These are phyloP conservation scores for Xerophyta viscosa DNA, from an alignment of 106 monocot genomes.

Conservation along the genomic window DNA sequence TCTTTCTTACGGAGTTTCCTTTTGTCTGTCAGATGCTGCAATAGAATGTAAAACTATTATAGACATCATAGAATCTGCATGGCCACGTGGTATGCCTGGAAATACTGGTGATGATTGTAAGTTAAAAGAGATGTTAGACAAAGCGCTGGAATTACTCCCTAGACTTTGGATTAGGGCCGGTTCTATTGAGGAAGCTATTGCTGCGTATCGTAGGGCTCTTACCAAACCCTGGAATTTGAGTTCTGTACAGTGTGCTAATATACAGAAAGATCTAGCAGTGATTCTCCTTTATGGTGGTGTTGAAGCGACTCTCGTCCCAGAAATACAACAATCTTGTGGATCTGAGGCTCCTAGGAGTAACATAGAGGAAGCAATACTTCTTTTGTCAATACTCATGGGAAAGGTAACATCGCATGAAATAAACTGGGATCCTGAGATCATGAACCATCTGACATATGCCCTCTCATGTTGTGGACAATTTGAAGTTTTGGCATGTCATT, in stretches of 20 bases:
- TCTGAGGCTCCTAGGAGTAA: slow-evolving; percentile 23
- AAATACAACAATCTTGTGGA: slow-evolving; percentile 26
- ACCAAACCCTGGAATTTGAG: slow-evolving; percentile 70
- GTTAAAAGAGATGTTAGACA: slow-evolving; percentile 66
- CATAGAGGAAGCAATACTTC: slow-evolving; percentile 71
- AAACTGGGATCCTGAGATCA: slow-evolving; percentile 67
- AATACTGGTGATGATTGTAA: slow-evolving; percentile 34
- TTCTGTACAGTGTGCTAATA: slow-evolving; percentile 26
- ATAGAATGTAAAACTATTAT: slow-evolving; percentile 62
- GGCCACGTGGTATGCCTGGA: slow-evolving; percentile 50
- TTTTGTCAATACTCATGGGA: slow-evolving; percentile 50
- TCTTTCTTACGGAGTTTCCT: no score
- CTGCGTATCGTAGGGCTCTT: slow-evolving; percentile 59
- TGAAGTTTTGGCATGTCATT: slow-evolving; percentile 42
- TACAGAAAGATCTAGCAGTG: slow-evolving; percentile 70
- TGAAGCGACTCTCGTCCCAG: slow-evolving; percentile 26
- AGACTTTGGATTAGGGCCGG: slow-evolving; percentile 66
- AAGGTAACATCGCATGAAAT: slow-evolving; percentile 51
- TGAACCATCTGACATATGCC: slow-evolving; percentile 71
- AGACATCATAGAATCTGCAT: slow-evolving; percentile 81
- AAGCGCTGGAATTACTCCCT: slow-evolving; percentile 57
- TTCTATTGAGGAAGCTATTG: slow-evolving; percentile 50
- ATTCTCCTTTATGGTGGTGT: slow-evolving; percentile 62
- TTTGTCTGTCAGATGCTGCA: slow-evolving; percentile 95
- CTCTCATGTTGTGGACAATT: slow-evolving; percentile 49